phyloP scores from a whole-genome alignment of 495 filamentous ascomycete species.

The Platismatia glauca region DNA sequence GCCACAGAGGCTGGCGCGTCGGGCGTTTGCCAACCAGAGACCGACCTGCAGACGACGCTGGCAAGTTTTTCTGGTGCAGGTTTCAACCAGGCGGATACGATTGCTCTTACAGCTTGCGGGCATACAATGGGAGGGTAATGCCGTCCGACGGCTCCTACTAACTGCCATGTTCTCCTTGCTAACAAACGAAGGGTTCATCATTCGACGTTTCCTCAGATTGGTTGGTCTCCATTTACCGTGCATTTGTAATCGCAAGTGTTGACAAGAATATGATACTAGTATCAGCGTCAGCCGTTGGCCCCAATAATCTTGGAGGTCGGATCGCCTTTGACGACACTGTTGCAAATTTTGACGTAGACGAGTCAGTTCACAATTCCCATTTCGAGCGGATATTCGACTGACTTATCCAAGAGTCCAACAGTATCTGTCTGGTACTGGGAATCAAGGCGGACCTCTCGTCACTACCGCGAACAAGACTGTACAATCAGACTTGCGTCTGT shows the following conservation, averaged over 20 bases:
- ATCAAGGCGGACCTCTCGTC: slow-evolving; percentile 27
- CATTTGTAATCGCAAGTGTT: not conserved
- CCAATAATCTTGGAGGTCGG: slow-evolving; percentile 33
- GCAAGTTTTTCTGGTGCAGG: slow-evolving; percentile 50
- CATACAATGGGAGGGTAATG: slow-evolving; percentile 47
- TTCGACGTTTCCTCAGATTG: slow-evolving; percentile 44
- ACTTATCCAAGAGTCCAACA: slow-evolving; percentile 30
- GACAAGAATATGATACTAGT: slow-evolving; percentile 21
- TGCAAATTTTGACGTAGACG: slow-evolving; percentile 30
- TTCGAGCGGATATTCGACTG: not conserved
- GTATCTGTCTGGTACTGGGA: slow-evolving; percentile 41
- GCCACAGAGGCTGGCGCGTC: slow-evolving; percentile 38
- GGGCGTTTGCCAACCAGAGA: slow-evolving; percentile 52
- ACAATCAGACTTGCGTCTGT: slow-evolving; percentile 49
- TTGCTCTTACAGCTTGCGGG: slow-evolving; percentile 51
- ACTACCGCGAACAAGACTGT: slow-evolving; percentile 37
- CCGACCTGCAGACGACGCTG: slow-evolving; percentile 41
- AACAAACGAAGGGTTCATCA: slow-evolving; percentile 38
- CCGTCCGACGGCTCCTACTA: not conserved
- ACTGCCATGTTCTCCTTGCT: not conserved
- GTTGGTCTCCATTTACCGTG: slow-evolving; percentile 17
- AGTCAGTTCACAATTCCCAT: not conserved
- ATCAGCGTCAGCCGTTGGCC: slow-evolving; percentile 29
- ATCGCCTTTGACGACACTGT: slow-evolving; percentile 43
- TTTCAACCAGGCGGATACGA: slow-evolving; percentile 47